These are phyloP conservation scores for Saccharomyces uvarum DNA, from an alignment of 1,139 yeast genomes.

Conservation along the genomic window DNA sequence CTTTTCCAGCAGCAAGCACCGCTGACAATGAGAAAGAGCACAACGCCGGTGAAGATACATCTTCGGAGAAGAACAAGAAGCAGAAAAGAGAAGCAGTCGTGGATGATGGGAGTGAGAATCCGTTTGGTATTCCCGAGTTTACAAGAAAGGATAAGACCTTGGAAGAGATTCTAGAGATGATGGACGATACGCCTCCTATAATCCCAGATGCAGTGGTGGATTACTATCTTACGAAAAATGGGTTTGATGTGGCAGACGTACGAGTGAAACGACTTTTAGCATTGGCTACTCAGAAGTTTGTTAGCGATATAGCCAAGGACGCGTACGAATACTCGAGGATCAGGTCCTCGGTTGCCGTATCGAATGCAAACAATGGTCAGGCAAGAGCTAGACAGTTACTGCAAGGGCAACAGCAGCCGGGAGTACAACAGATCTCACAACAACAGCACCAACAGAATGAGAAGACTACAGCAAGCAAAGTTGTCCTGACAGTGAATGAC, in stretches of 20 bases:
- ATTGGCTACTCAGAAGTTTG: slow-evolving; percentile 89
- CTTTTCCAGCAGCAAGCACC: background rate
- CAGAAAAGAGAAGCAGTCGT: slow-evolving; percentile 11
- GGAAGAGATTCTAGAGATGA: slow-evolving; percentile 73
- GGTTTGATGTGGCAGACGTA: slow-evolving; percentile 73
- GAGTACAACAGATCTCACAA: slow-evolving; percentile 24
- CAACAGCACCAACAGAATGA: slow-evolving; percentile 36
- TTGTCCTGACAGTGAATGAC: slow-evolving; percentile 31
- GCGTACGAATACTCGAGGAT: slow-evolving; percentile 94
- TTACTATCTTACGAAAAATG: slow-evolving; percentile 80
- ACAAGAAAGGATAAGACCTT: slow-evolving; percentile 81
- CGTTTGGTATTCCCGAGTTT: slow-evolving; percentile 55
- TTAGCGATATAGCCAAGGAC: slow-evolving; percentile 90
- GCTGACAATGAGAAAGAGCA: slow-evolving; percentile 15
- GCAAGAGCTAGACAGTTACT: slow-evolving; percentile 68
- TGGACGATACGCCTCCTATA: slow-evolving; percentile 93
- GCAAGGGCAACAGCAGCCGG: slow-evolving; percentile 53
- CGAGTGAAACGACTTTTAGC: slow-evolving; percentile 82
- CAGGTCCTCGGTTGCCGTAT: slow-evolving; percentile 74
- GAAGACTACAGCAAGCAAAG: slow-evolving; percentile 37
- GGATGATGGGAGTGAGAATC: slow-evolving; percentile 20
- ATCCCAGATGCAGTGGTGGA: slow-evolving; percentile 98
- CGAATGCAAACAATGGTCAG: slow-evolving; percentile 79
- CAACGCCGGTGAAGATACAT: slow-evolving; percentile 11
- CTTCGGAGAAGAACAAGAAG: slow-evolving; percentile 12